Base-by-base conservation (phyloP, 2,329 filamentous ascomycete genomes). In the Sporothrix sp. region DNA sequence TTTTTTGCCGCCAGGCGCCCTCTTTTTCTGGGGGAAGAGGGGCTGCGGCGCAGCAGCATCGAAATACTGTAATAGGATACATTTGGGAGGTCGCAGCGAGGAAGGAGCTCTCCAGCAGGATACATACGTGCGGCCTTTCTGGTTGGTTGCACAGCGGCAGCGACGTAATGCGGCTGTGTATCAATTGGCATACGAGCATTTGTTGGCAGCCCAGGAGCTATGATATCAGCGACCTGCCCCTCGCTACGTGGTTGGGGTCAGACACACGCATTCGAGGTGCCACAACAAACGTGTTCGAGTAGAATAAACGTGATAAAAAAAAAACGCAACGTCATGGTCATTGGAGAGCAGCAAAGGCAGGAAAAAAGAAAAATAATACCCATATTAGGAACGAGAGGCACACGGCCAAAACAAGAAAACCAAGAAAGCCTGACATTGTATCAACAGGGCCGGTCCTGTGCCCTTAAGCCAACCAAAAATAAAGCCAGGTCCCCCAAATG, bases 161-260 rank as follows among this genome's bases (percentile, higher is more conserved):
- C n/a, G n/a, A n/a, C n/a, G n/a, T n/a, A n/a, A n/a, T n/a, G n/a
- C n/a, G n/a, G n/a, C n/a, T n/a, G n/a, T n/a, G n/a, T n/a, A n/a
- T n/a, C n/a, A n/a, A n/a, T n/a, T n/a, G n/a, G n/a, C n/a, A n/a
- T n/a, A n/a, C n/a, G n/a, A n/a, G n/a, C n/a, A n/a, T n/a, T n/a
- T n/a, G n/a, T n/a, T n/a, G n/a, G n/a, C n/a, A n/a, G n/a, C n/a
- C n/a, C n/a, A n/a, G n/a, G 28, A 33, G 27, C 42, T 44, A 44
- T 44, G 42, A 44, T 44, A 44, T 44, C 42, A 44, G 28, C 42
- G 42, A 33, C 33, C 23, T 44, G 8, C 40, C 11, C n/a, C n/a
- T n/a, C n/a, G n/a, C n/a, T n/a, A n/a, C n/a, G n/a, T n/a, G n/a
- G n/a, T n/a, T n/a, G n/a, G n/a, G n/a, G n/a, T n/a, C n/a, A n/a